Percentiles rank a stretch among this genome's conserved stretches.
Conservation (phyloP, 331 rosid genomes). For the Arachis monticola region DNA sequence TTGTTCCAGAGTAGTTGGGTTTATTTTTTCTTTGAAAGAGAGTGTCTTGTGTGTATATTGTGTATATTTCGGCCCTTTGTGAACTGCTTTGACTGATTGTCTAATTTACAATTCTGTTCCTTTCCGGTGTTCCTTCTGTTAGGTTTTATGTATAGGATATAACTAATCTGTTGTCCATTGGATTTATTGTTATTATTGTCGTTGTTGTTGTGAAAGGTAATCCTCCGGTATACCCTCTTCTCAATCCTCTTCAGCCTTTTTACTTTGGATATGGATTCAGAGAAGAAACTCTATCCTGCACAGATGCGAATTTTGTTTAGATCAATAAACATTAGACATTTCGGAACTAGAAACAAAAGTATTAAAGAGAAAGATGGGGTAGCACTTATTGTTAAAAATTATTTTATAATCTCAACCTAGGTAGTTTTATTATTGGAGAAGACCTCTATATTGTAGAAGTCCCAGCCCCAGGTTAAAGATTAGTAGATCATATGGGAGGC, state of each 20-base stretch:
- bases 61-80: background rate
- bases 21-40: slow-evolving; percentile 17
- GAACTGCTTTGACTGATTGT: slow-evolving; percentile 4
- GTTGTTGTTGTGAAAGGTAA: background rate
- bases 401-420: background rate
- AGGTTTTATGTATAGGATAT: background rate
- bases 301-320: too few relatives aligned
- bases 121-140: background rate
- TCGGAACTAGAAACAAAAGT: too few relatives aligned
- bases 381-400: background rate
- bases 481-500: background rate
- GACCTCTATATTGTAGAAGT: background rate
- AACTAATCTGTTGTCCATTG: background rate
- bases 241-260: background rate
- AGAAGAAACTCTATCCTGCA: background rate
- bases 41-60: slow-evolving; percentile 10
- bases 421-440: background rate
- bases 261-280: background rate
- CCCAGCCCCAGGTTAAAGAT: background rate
- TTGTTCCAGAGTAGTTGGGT: background rate
- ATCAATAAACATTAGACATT: background rate
- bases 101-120: background rate
- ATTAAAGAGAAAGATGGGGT: background rate
- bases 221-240: background rate
- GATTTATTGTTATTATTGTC: too few relatives aligned